Conservation (phyloP, 108 stramenopile genomes). For the Thalassiosira profunda region DNA sequence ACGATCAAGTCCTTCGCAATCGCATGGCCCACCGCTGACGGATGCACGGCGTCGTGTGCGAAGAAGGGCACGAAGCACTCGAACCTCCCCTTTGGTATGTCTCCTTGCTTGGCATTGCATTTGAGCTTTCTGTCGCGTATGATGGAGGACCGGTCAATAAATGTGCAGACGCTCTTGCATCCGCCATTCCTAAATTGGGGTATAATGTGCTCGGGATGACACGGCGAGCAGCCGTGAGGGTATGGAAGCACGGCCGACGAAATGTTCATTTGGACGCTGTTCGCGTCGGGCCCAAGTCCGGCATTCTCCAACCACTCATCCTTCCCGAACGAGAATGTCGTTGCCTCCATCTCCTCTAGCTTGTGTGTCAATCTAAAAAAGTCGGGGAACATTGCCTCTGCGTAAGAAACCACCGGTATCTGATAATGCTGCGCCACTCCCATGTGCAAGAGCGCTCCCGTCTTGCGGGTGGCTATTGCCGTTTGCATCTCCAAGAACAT, state of each 20-base stretch:
- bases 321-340: constrained; percentile 34
- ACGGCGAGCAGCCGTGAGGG: constrained; percentile 62
- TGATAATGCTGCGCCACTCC: constrained; percentile 74
- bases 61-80: constrained; percentile 59
- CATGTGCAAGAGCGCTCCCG: constrained; percentile 60
- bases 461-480: constrained; percentile 56
- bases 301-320: constrained; percentile 13
- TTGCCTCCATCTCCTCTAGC: constrained; percentile 36
- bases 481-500: constrained; percentile 72
- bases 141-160: constrained; percentile 39
- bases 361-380: constrained; percentile 27
- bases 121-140: constrained; percentile 27
- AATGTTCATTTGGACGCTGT: constrained; percentile 1
- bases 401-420: constrained; percentile 68
- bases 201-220: constrained; percentile 41
- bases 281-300: constrained; percentile 9
- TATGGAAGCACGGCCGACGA: constrained; percentile 51
- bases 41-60: constrained; percentile 65
- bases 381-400: constrained; percentile 61
- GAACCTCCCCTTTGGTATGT: constrained; percentile 30
- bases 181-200: constrained; percentile 49
- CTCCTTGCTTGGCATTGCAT: constrained; percentile 37
- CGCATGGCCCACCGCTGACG: constrained; percentile 50
- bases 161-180: constrained; percentile 51
- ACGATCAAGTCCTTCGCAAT: constrained; percentile 60